Base-by-base conservation (phyloP, 2,329 filamentous ascomycete species). In the Colletotrichum sp. region DNA sequence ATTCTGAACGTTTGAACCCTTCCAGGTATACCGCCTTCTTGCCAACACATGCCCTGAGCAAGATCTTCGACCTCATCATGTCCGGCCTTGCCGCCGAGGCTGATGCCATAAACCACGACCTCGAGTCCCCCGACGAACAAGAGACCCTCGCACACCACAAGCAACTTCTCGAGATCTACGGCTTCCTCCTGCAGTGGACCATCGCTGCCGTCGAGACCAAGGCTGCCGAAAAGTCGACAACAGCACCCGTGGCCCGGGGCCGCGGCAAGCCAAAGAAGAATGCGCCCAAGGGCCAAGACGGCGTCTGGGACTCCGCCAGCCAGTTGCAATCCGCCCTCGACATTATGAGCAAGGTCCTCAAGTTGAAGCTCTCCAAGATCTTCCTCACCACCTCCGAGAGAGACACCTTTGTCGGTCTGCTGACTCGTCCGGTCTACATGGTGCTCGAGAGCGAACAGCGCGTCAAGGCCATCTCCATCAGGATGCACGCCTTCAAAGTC, bases 401-500 rank as follows among this genome's bases (percentile, higher is more conserved):
- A 77, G 97, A 99, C 82, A 98, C 96, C 0, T 98, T 99, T 80
- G 94, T 99, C 77, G 93, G 94, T 70, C 89, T 99, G 0, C 94
- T 99, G 79, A 98, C 97, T 0, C 91, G 97, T 52, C 96, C 97
- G 2, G 94, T 98, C 13, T 99, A 98, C 84, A 92, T 98, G 85
- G 91, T 99, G 28, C 89, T 99, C 57, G 97, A 99, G 86, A 98
- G 94, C 84, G 97, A 99, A 84, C 93, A 96, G 82, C 92, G 97
- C 77, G 94, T 96, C 78, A 99, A 98, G 88, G 94, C 91, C 80
- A 97, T 93, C 30, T 89, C 94, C 6, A 96, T 98, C 77, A 93
- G 96, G 64, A 98, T 98, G 95, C 96, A 98, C 86, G 95, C 94
- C 73, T 99, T 98, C 89, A 98, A 98, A 84, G 96, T 98, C 25